Base-by-base conservation (phyloP, 2,329 filamentous ascomycete genomes). In the Torrubiellomyces zombiae region DNA sequence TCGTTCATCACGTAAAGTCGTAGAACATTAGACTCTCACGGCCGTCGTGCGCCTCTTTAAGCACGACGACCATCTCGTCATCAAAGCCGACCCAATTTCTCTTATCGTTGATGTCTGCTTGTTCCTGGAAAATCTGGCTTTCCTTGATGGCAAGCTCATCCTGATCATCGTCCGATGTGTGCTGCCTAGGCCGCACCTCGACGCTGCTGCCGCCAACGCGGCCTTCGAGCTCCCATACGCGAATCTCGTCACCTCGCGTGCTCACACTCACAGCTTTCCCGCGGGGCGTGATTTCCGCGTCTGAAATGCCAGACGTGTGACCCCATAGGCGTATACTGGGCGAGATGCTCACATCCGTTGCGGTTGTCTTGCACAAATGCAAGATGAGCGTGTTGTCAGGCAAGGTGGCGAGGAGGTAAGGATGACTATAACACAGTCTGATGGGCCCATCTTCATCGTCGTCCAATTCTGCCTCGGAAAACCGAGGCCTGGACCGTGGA, bases 251-350 rank as follows among this genome's bases (percentile, higher is more conserved):
- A 15, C 82, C 83, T n/a, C 70, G 61, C 12, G 64, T 63, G 49
- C 79, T 89, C 25, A 93, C 75, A n/a, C 81, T 91, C 4, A 94
- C 79, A 0, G 83, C 85, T 48, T 85, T 91, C 11, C 83, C 83
- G 18, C 78, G 69, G 21, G 77, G 69, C 11, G 79, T 85, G 27
- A 93, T 80, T 40, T 91, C 75, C 6, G 80, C 82, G 16, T 80
- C 75, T 24, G 79, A 81, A 17, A 94, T 81, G 3, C 79, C 80
- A 2, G 83, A 91, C 0, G 85, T 93, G 43, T 93, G 85, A 6
- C 85, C 85, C 79, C 81, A 93, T 5, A 94, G 65, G 15, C 81
- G 66, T 34, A 73, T 75, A 1, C 78, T 80, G 0, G 70, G 55
- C 18, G 77, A 75, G 28, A 94, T 73, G 1, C 65, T 67, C 2